Percentiles rank a stretch among this genome's conserved stretches.
Conservation (phyloP, 495 filamentous ascomycete genomes). For the Acidiella bohemica region DNA sequence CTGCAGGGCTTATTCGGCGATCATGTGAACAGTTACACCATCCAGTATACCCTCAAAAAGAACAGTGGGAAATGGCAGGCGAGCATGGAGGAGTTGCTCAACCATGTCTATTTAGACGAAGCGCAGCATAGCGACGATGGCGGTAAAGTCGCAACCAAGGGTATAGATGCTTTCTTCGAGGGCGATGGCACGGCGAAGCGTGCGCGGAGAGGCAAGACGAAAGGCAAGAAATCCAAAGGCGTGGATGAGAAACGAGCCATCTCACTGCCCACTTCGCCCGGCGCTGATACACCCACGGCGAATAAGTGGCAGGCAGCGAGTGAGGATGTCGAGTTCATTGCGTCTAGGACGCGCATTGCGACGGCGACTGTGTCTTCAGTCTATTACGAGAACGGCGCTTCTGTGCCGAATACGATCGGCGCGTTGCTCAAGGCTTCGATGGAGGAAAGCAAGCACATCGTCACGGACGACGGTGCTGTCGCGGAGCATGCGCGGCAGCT, state of each 20-base stretch:
- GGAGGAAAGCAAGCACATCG: slow-evolving; percentile 19
- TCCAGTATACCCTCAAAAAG: slow-evolving; percentile 52
- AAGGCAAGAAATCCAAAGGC: slow-evolving; percentile 17
- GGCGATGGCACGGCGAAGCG: slow-evolving; percentile 29
- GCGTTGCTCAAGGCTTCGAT: slow-evolving; percentile 33
- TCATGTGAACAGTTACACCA: slow-evolving; percentile 43
- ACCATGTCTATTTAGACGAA: slow-evolving; percentile 56
- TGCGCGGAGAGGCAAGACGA: slow-evolving; percentile 35
- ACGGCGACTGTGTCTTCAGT: slow-evolving; percentile 41
- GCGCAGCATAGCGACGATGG: slow-evolving; percentile 25
- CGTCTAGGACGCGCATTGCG: slow-evolving; percentile 35
- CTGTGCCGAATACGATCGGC: slow-evolving; percentile 40
- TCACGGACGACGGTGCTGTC: slow-evolving; percentile 24
- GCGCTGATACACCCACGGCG: slow-evolving; percentile 8
- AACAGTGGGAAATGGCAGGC: slow-evolving; percentile 46
- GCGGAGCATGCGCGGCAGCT: slow-evolving; percentile 37
- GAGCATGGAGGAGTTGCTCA: slow-evolving; percentile 72
- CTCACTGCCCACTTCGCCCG: background rate
- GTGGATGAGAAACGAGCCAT: slow-evolving; percentile 7
- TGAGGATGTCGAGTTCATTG: slow-evolving; percentile 48
- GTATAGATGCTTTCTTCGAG: slow-evolving; percentile 65
- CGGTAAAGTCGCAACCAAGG: slow-evolving; percentile 40
- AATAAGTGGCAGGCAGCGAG: slow-evolving; percentile 46
- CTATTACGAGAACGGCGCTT: slow-evolving; percentile 51
- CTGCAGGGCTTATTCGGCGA: slow-evolving; percentile 58